Conservation (phyloP, 1,139 yeast genomes). For the Groenewaldozyma auringiensis region DNA sequence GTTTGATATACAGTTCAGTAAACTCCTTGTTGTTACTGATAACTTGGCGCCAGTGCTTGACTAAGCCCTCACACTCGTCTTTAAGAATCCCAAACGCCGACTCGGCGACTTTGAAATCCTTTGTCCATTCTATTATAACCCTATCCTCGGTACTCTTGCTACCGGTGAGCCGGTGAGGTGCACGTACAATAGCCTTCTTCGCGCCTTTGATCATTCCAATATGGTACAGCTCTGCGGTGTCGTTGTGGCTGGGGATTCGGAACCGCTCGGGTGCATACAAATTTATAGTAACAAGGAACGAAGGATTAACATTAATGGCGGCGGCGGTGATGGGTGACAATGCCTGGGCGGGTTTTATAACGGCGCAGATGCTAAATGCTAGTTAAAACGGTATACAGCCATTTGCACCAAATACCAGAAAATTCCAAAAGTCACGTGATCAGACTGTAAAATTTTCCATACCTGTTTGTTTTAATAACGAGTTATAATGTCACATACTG, state of each 20-base stretch:
- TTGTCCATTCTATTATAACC: constrained; percentile 41
- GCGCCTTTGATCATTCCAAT: constrained; percentile 29
- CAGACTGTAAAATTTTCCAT: no score
- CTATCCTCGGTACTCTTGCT: constrained; percentile 40
- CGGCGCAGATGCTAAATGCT: no score
- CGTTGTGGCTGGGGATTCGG: not conserved
- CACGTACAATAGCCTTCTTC: constrained; percentile 31
- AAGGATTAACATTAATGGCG: no score
- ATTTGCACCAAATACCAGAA: no score
- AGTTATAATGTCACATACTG: no score
- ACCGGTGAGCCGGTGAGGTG: constrained; percentile 33
- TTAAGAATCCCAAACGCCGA: constrained; percentile 39
- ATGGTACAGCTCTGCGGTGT: not conserved
- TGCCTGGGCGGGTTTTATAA: no score
- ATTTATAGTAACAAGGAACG: no score
- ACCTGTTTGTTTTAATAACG: no score
- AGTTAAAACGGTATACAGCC: no score
- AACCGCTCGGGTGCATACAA: not conserved
- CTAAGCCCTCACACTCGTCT: constrained; percentile 33
- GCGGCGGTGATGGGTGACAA: no score
- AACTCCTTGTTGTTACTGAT: constrained; percentile 34
- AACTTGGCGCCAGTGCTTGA: constrained; percentile 36
- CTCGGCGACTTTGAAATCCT: constrained; percentile 40
- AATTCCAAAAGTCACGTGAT: no score
- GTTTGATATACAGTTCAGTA: constrained; percentile 29